phyloP scores from a whole-genome alignment of 2,329 filamentous ascomycete species.

The Eutypella sp. region DNA sequence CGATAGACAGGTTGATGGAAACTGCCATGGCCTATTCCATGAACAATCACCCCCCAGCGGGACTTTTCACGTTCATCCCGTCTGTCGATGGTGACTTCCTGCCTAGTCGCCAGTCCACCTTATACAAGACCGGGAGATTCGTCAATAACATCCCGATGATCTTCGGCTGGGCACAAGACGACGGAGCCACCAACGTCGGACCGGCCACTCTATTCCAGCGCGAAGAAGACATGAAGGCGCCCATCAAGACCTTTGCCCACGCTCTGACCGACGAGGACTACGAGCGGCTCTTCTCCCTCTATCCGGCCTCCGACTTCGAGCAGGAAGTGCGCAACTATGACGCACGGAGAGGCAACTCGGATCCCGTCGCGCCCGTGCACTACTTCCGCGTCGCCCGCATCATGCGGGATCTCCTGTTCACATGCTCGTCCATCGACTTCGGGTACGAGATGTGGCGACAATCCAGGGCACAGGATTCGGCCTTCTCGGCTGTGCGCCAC shows the following conservation, averaged over 20 bases:
- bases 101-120: slow-evolving; percentile 8
- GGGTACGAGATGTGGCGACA: slow-evolving; percentile 14
- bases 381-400: slow-evolving; percentile 15
- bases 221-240: slow-evolving; percentile 19
- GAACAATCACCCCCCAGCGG: slow-evolving; percentile 14
- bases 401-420: slow-evolving; percentile 15
- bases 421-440: slow-evolving; percentile 16
- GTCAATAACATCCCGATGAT: slow-evolving; percentile 19
- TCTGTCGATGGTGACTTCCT: slow-evolving; percentile 17
- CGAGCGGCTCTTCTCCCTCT: slow-evolving; percentile 18
- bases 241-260: slow-evolving; percentile 15
- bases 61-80: slow-evolving; percentile 19
- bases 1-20: slow-evolving; percentile 10
- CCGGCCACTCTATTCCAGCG: slow-evolving; percentile 13
- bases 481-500: slow-evolving; percentile 13
- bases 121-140: slow-evolving; percentile 11
- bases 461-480: slow-evolving; percentile 5
- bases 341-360: slow-evolving; percentile 9
- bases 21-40: slow-evolving; percentile 14
- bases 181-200: slow-evolving; percentile 21
- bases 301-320: slow-evolving; percentile 19
- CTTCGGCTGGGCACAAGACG: slow-evolving; percentile 23
- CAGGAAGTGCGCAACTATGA: slow-evolving; percentile 15
- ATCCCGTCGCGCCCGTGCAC: slow-evolving; percentile 11
- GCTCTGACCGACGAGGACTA: slow-evolving; percentile 20